Evolutionary conservation across 495 filamentous ascomycete genomes (phyloP), one percentile per base, ranked within the genome.

Genomic region (Daldinia loculata): DNA sequence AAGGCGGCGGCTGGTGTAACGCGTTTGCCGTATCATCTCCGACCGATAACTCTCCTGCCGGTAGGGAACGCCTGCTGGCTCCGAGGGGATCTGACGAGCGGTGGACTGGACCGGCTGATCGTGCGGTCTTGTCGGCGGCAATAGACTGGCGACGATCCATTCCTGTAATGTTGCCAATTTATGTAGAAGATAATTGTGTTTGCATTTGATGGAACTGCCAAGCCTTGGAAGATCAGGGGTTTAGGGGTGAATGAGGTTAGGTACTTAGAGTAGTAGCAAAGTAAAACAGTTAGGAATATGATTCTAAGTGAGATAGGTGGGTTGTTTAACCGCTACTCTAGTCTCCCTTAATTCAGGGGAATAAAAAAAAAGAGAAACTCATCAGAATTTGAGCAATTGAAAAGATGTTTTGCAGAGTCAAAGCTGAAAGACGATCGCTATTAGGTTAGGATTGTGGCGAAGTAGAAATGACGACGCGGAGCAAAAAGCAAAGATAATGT

Each of bases 1-100:
- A 86, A 0, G 82, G 83, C 3, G 83, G 84, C 5, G 81, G 84
- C 5, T 62, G 43, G 17, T 48, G 45, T 27, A 61, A 72, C 17
- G 27, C 8, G 32, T 61, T 29, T 15, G 26, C 5, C 8, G 30
- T 9, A 39, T 34, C 19, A 48, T 55, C 48, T 4, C 27, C 56
- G 9, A 38, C 66, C 19, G 70, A 39, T 12, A 69, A 52, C 41
- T 74, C 71, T 59, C 56, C 65, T 51, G 29, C 29, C 26, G 62
- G 14, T 32, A 51, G 5, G 45, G 60, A 38, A 39, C 59, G 15
- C 17, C 29, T 64, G 27, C 62, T 63, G 7, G 67, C 27, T 27
- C 45, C 61, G 32, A 45, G 48, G 7, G 63, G 27, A 61, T 74
- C 58, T 17, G 63, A 58, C n/a, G 67, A 0, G 27, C 67, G 66